Percentiles rank a stretch among this genome's conserved stretches.
These are phyloP conservation scores for Oemleria cerasiformis DNA, from an alignment of 306 rosid species.

Conservation along the genomic window DNA sequence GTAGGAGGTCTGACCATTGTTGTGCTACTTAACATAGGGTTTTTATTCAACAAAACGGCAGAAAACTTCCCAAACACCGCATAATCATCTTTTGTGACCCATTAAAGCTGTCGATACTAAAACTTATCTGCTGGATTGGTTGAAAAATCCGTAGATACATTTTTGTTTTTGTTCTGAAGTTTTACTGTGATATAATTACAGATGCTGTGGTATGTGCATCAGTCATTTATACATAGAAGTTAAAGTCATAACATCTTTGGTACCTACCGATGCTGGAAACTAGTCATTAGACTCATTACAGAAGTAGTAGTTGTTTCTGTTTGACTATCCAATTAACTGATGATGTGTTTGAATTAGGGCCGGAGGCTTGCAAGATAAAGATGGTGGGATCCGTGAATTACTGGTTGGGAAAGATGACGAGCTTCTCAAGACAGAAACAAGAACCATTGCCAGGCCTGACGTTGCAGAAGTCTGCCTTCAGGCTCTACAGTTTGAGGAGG, in stretches of 20 bases:
- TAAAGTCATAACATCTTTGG: neutral
- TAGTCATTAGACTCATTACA: neutral
- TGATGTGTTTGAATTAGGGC: conserved; percentile 50
- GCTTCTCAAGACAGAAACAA: conserved; percentile 82
- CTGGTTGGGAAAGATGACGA: conserved; percentile 85
- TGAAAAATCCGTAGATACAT: neutral
- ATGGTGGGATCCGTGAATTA: conserved; percentile 77
- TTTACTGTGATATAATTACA: too few relatives aligned
- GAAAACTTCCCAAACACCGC: neutral
- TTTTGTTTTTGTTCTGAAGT: too few relatives aligned
- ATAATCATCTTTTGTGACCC: neutral
- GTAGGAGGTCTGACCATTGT: neutral
- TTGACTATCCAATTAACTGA: neutral
- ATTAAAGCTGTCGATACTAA: neutral
- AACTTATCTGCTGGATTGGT: neutral
- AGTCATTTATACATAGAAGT: neutral
- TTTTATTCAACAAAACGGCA: neutral
- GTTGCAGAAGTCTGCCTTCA: conserved; percentile 93
- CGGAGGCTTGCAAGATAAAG: conserved; percentile 90
- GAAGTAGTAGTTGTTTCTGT: neutral
- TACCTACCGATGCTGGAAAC: neutral
- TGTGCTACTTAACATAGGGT: neutral
- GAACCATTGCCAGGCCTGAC: conserved; percentile 75
- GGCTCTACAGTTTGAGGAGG: conserved; percentile 80
- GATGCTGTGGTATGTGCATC: neutral